Percentiles rank a stretch among this genome's conserved stretches.
Evolutionary conservation across 805 yeast genomes (phyloP).

Genomic region (Yamadazyma sp.): DNA sequence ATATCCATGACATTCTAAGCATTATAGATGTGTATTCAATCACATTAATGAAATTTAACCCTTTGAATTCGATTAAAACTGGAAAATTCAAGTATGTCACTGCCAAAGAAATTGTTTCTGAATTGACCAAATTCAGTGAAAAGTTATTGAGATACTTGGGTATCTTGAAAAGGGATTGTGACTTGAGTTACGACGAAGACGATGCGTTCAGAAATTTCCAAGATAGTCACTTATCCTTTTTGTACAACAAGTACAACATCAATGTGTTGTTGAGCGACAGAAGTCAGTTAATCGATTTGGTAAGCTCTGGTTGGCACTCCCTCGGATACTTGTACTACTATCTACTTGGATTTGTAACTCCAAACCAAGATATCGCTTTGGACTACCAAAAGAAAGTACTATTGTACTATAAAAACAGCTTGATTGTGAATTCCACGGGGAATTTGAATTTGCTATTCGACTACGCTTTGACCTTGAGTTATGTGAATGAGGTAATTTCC

Average conservation of each 20-base stretch:
- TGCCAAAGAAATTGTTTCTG: constrained; percentile 20
- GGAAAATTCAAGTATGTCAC: constrained; percentile 28
- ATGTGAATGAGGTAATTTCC: constrained; percentile 40
- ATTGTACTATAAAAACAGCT: constrained; percentile 32
- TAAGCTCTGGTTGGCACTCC: constrained; percentile 35
- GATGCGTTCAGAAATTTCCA: constrained; percentile 11
- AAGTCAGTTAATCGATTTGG: constrained; percentile 25
- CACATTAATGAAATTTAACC: constrained; percentile 37
- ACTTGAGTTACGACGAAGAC: constrained; percentile 29
- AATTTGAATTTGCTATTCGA: constrained; percentile 30
- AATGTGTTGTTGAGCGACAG: constrained; percentile 28
- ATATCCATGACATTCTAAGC: constrained; percentile 30
- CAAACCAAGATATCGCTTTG: constrained; percentile 21
- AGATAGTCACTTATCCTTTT: constrained; percentile 29
- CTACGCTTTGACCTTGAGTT: constrained; percentile 51
- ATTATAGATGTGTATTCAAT: constrained; percentile 33
- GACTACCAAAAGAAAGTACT: constrained; percentile 19
- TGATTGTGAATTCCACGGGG: constrained; percentile 39
- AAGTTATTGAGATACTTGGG: constrained; percentile 27
- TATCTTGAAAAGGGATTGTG: constrained; percentile 22
- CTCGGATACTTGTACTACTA: constrained; percentile 34
- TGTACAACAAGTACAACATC: constrained; percentile 35
- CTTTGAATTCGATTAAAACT: constrained; percentile 27
- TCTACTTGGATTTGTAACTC: constrained; percentile 25
- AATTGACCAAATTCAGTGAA: constrained; percentile 18